Base-by-base conservation (phyloP, 768 basidiomycete genomes). In the Dioszegia crocea region DNA sequence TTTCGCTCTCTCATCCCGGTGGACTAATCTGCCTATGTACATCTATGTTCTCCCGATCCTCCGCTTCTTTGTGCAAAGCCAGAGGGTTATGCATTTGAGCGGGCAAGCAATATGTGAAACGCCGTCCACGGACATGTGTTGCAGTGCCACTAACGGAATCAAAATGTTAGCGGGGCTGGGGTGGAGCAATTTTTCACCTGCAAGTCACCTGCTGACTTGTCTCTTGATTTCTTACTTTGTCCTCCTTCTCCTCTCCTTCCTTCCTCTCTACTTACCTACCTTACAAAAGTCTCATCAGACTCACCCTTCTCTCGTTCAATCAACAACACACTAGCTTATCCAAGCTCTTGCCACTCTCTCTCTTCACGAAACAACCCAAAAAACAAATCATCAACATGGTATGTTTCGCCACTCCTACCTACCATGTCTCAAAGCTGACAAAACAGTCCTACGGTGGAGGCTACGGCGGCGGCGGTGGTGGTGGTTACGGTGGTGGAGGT, bases 401-500 rank as follows among this genome's bases (percentile, higher is more conserved):
- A 36, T 38, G 54, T 61, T 38, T 33, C 43, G 33, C 41, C 29
- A 51, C 49, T 39, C 4, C 10, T 16, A 21, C 14, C 17, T 19
- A 24, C 29, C 21, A 4, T 30, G 36, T 8, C 19, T 30, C 10
- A 3, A 27, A 4, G 43, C 45, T 59, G 58, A 59, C 36, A 3
- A 21, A 9, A 38, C 30, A 63, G 61, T 63, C 61, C 43, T 63
- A 63, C 61, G 61, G 61, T 26, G 56, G 56, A n/a, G 56, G 61
- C 10, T 63, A 58, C 51, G 56, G 57, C 45, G 45, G 53, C 40
- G 44, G 47, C 16, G 50, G 45, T 33, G 59, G 59, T 24, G 43
- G 51, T 24, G 43, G 48, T 26, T 29, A 38, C 26, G 59, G 52
- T 5, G 43, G 46, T 11, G 47, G 48, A 24, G 61, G 60, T 16